Evolutionary conservation across 2,329 filamentous ascomycete genomes (phyloP), one percentile per base, ranked within the genome.

Genomic region (Colletotrichum musae): DNA sequence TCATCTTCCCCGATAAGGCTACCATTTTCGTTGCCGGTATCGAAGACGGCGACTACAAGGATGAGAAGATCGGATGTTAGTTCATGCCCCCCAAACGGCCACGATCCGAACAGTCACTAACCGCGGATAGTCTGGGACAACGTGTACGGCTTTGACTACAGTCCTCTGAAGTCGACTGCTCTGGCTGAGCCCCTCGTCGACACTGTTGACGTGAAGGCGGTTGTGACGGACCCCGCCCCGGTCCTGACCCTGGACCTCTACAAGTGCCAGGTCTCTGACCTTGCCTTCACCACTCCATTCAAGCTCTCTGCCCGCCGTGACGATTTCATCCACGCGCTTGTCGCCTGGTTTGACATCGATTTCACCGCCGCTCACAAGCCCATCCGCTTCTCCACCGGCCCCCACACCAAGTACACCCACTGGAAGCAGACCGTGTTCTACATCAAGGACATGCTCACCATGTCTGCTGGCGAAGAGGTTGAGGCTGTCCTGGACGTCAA

Each of bases 371-470:
- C 96, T 89, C 96, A 99, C 89, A 98, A 98, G 89, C 93, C 94
- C 39, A 94, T 99, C 79, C 90, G 92, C 78, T 99, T 99, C 88
- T 97, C 94, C 62, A 99, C 96, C 18, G 96, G 96, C 24, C 96
- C 96, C 32, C 96, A 98, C 84, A 97, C 95, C 76, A 98, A 98
- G 85, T 98, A 98, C 85, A 99, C 96, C 18, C 96, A 99, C 88
- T 99, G 96, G 96, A 99, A 99, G 86, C 96, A 99, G 87, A 99
- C 96, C 13, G 96, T 99, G 72, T 98, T 99, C 85, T 99, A 99
- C 85, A 87, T 99, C 72, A 90, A 93, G 77, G 95, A 99, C 75
- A 93, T 97, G 41, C 85, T 99, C 73, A 98, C 95, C 18, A 94
- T 97, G 45, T 92, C 97, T 81, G 88, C 94, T 77, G 94, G 92